Percentiles rank a stretch among this genome's conserved stretches.
phyloP scores from a whole-genome alignment of 768 basidiomycete genomes.

The Artomyces pyxidatus region DNA sequence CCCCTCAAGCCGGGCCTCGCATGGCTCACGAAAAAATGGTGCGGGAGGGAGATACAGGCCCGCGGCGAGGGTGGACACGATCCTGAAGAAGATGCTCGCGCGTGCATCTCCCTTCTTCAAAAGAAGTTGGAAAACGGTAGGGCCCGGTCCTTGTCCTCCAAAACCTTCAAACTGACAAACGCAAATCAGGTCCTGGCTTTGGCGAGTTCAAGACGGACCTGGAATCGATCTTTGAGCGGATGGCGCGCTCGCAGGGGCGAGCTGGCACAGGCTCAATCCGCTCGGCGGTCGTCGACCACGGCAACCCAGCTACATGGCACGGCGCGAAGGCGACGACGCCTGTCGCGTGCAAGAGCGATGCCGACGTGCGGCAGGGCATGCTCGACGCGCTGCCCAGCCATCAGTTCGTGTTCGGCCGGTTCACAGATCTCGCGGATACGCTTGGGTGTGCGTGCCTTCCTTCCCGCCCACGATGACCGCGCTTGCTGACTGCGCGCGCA shows the following conservation, averaged over 20 bases:
- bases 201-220: slow-evolving; percentile 81
- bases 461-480: background rate
- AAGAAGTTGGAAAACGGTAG: slow-evolving; percentile 72
- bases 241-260: slow-evolving; percentile 45
- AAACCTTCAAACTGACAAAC: too few relatives aligned
- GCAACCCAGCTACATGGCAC: slow-evolving; percentile 78
- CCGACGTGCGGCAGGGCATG: slow-evolving; percentile 68
- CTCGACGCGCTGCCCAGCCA: slow-evolving; percentile 52
- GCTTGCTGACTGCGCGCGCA: slow-evolving; percentile 19
- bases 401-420: slow-evolving; percentile 77
- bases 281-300: slow-evolving; percentile 76
- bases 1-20: slow-evolving; percentile 93
- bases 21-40: slow-evolving; percentile 96
- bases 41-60: slow-evolving; percentile 81
- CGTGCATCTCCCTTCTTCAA: slow-evolving; percentile 76
- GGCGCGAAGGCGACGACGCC: slow-evolving; percentile 75
- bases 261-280: slow-evolving; percentile 34
- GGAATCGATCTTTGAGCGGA: slow-evolving; percentile 85
- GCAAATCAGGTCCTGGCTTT: slow-evolving; percentile 61
- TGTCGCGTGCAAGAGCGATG: slow-evolving; percentile 68
- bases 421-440: slow-evolving; percentile 73
- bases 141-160: background rate
- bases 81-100: slow-evolving; percentile 89
- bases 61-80: slow-evolving; percentile 84
- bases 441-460: slow-evolving; percentile 61